Evolutionary conservation across 192 early-diverging fungal genomes (phyloP).

Genomic region (Linnemannia schmuckeri): DNA sequence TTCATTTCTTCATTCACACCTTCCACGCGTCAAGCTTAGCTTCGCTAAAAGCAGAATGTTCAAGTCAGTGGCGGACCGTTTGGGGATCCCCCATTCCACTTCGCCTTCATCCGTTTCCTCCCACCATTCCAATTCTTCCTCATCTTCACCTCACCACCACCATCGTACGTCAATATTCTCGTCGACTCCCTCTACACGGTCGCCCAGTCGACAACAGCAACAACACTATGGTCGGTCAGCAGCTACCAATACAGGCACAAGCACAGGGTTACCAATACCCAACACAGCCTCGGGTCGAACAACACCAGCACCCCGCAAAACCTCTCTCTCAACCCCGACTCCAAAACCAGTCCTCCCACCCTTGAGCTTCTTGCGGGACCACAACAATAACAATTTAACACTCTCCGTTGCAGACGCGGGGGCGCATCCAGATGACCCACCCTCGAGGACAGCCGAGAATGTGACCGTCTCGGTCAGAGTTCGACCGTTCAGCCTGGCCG

Average conservation of each 20-base stretch:
- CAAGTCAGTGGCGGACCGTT: constrained; percentile 50
- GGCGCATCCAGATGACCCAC: neutral
- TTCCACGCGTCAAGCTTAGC: neutral
- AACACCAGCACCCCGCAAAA: constrained; percentile 17
- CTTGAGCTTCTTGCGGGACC: constrained; percentile 23
- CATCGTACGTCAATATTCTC: constrained; percentile 14
- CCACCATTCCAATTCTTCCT: constrained; percentile 3
- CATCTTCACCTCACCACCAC: constrained; percentile 22
- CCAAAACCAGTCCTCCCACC: constrained; percentile 48
- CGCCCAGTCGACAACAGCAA: constrained; percentile 40
- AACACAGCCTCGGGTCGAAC: neutral
- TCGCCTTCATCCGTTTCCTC: constrained; percentile 26
- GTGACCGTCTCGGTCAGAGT: constrained; percentile 82
- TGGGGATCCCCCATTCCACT: constrained; percentile 46
- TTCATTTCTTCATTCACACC: neutral
- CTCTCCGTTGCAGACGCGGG: constrained; percentile 25
- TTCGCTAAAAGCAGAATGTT: constrained; percentile 22
- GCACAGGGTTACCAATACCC: neutral
- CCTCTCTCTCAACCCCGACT: constrained; percentile 8
- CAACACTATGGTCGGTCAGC: neutral
- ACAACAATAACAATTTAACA: neutral
- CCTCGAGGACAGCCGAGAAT: constrained; percentile 50
- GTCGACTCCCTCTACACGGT: constrained; percentile 15
- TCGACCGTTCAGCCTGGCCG: constrained; percentile 73
- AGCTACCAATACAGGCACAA: neutral